Percentiles rank a stretch among this genome's conserved stretches.
These are phyloP conservation scores for Phytophthora ohioensis DNA, from an alignment of 352 stramenopile genomes.

Conservation along the genomic window DNA sequence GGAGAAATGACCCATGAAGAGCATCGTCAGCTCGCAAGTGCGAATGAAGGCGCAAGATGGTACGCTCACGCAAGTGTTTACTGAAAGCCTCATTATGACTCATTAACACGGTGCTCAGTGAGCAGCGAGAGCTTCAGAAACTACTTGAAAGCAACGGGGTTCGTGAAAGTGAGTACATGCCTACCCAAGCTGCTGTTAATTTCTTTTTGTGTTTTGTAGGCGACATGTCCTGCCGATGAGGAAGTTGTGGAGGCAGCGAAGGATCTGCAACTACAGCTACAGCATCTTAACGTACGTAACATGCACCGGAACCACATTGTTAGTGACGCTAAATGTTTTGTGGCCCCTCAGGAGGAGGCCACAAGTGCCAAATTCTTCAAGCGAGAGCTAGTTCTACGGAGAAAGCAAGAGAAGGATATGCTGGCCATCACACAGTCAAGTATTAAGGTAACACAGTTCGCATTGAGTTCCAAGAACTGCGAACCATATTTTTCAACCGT, in stretches of 20 bases:
- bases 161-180: not conserved
- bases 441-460: slow-evolving; percentile 41
- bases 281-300: slow-evolving; percentile 39
- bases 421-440: slow-evolving; percentile 41
- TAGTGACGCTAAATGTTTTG: not conserved
- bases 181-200: slow-evolving; percentile 4
- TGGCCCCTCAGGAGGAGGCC: slow-evolving; percentile 28
- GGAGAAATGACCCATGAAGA: slow-evolving; percentile 45
- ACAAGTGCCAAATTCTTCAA: slow-evolving; percentile 36
- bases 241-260: slow-evolving; percentile 31
- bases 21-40: slow-evolving; percentile 31
- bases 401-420: slow-evolving; percentile 46
- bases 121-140: slow-evolving; percentile 36
- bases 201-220: slow-evolving; percentile 18
- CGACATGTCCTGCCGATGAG: slow-evolving; percentile 44
- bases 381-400: slow-evolving; percentile 42
- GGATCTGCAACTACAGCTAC: slow-evolving; percentile 33
- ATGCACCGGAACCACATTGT: not conserved
- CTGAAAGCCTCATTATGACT: not conserved
- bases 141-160: slow-evolving; percentile 41
- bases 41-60: slow-evolving; percentile 43
- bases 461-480: not conserved
- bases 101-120: slow-evolving; percentile 19
- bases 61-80: not conserved
- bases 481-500: slow-evolving; percentile 8